Evolutionary conservation across 306 rosid species (phyloP).

Genomic region (Nissolia schottii): DNA sequence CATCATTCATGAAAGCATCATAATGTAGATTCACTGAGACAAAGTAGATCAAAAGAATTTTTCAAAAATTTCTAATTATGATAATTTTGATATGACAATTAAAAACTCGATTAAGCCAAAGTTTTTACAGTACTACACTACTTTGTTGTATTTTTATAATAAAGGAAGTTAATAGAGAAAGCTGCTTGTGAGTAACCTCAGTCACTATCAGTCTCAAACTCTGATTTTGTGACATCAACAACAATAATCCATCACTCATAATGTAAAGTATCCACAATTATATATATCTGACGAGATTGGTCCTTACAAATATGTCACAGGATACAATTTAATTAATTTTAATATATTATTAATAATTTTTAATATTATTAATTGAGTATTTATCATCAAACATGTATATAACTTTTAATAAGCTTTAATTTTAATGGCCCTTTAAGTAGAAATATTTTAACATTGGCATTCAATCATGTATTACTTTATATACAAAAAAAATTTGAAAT

Average conservation of each 20-base stretch:
- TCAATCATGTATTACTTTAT: no score
- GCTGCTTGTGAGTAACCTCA: slow-evolving; percentile 12
- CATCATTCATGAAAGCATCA: background rate
- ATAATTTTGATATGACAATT: background rate
- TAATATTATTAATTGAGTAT: no score
- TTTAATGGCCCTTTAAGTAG: no score
- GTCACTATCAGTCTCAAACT: background rate
- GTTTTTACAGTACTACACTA: background rate
- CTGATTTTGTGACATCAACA: background rate
- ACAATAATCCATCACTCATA: background rate
- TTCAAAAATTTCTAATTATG: background rate
- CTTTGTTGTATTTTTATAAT: background rate
- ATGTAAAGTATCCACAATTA: background rate
- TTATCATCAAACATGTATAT: no score
- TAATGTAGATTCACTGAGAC: background rate
- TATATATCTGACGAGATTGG: background rate
- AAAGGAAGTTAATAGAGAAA: background rate
- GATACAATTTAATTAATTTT: background rate
- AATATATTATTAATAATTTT: no score
- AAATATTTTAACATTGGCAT: no score
- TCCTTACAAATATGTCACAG: background rate
- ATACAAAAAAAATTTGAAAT: no score
- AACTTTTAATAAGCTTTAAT: no score
- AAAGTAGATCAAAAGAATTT: background rate
- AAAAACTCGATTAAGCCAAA: background rate